Evolutionary conservation across 306 rosid genomes (phyloP).

Genomic region (Quercus parvula): DNA sequence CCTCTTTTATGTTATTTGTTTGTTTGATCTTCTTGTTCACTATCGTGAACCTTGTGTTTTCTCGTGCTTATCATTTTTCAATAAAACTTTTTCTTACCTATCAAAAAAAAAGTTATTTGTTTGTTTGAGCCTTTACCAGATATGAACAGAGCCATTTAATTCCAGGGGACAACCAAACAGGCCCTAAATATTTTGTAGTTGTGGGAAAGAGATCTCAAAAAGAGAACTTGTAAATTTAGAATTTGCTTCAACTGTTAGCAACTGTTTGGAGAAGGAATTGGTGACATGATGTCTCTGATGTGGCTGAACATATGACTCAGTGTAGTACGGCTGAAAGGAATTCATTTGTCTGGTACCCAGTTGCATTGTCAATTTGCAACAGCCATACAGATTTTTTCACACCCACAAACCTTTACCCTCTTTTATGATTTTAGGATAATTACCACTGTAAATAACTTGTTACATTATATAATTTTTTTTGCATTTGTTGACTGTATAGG

Average conservation of each 20-base stretch:
- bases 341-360: not conserved
- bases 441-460: not conserved
- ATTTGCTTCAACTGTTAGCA: not conserved
- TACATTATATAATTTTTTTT: not conserved
- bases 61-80: too few relatives aligned
- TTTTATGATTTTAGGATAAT: not conserved
- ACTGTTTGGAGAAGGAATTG: not conserved
- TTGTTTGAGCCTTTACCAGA: not conserved
- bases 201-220: not conserved
- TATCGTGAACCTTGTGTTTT: too few relatives aligned
- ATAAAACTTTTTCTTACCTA: too few relatives aligned
- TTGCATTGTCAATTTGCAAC: not conserved
- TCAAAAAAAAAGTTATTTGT: not conserved
- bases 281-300: not conserved
- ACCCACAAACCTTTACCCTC: not conserved
- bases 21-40: not conserved
- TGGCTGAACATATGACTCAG: not conserved
- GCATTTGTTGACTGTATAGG: slow-evolving; percentile 15
- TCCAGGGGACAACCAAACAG: not conserved
- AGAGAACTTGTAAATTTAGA: not conserved
- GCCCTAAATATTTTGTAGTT: not conserved
- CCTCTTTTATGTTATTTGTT: not conserved
- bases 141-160: not conserved
- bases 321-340: not conserved
- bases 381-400: not conserved